Conservation (phyloP, 2,329 filamentous ascomycete species). For the Knufia fluminis region DNA sequence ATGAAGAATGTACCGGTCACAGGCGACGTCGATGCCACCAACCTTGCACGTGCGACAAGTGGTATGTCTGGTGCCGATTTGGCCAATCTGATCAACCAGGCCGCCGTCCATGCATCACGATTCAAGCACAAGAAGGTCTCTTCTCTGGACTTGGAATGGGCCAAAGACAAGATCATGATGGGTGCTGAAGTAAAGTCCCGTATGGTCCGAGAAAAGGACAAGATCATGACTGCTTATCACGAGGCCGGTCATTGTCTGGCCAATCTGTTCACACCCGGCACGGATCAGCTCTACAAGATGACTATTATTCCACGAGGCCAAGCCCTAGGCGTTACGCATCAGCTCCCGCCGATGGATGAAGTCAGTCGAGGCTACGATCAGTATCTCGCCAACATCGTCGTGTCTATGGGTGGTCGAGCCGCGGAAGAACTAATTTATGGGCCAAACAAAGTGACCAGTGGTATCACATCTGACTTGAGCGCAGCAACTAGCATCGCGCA, state of each 20-base stretch:
- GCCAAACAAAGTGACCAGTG: conserved; percentile 80
- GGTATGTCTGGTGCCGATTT: conserved; percentile 93
- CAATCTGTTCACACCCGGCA: conserved; percentile 67
- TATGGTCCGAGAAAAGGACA: conserved; percentile 86
- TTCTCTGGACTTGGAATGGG: conserved; percentile 84
- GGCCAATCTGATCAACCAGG: conserved; percentile 94
- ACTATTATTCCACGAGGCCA: conserved; percentile 89
- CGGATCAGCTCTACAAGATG: conserved; percentile 84
- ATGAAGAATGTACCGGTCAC: conserved; percentile 80
- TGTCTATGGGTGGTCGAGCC: conserved; percentile 76
- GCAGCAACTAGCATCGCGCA: conserved; percentile 74
- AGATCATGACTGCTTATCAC: conserved; percentile 80
- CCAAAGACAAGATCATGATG: conserved; percentile 97
- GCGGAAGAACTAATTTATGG: conserved; percentile 87
- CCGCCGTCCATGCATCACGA: conserved; percentile 87
- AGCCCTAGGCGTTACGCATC: conserved; percentile 76
- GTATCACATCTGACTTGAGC: conserved; percentile 74
- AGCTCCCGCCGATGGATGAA: conserved; percentile 73
- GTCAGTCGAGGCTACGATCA: conserved; percentile 81
- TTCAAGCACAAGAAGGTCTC: conserved; percentile 66
- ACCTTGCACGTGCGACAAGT: conserved; percentile 76
- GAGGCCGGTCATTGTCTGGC: conserved; percentile 94
- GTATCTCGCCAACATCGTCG: conserved; percentile 69
- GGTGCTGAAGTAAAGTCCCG: conserved; percentile 84
- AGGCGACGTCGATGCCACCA: conserved; percentile 69